A percentile compares a stretch with the other conserved stretches of the same genome.
These are phyloP conservation scores for Neofusicoccum umdonicola DNA, from an alignment of 2,329 filamentous ascomycete genomes.

Conservation along the genomic window DNA sequence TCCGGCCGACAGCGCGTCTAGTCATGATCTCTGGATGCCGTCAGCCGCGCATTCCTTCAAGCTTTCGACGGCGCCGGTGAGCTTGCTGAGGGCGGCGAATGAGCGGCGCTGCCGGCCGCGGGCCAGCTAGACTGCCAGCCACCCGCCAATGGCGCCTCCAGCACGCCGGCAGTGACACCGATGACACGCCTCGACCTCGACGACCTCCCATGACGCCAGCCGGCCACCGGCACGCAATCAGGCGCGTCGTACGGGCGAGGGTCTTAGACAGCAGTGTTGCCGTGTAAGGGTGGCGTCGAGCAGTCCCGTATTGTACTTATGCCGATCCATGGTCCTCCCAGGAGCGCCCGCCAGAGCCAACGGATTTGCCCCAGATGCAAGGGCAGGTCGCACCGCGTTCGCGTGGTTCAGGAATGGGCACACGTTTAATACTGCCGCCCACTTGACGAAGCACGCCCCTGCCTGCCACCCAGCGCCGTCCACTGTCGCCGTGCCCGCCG, in stretches of 20 bases:
- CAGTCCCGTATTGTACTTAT: conserved; percentile 10
- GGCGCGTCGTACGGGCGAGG: conserved; percentile 13
- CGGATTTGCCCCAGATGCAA: conserved; percentile 16
- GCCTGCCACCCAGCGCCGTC: background rate
- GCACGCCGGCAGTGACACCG: conserved; percentile 9
- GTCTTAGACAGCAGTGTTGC: conserved; percentile 11
- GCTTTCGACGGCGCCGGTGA: conserved; percentile 8
- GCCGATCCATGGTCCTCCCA: conserved; percentile 2
- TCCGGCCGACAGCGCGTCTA: background rate
- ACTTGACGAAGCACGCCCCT: conserved; percentile 14
- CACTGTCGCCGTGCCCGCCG: conserved; percentile 3
- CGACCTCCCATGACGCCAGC: conserved; percentile 12
- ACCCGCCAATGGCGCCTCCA: conserved; percentile 12
- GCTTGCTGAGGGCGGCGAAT: conserved; percentile 2
- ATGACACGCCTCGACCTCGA: conserved; percentile 13
- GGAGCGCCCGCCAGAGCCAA: conserved; percentile 8
- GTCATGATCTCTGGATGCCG: conserved; percentile 5
- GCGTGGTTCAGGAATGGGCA: conserved; percentile 17
- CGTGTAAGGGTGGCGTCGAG: conserved; percentile 11
- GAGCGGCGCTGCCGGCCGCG: conserved; percentile 5
- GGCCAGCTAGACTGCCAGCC: conserved; percentile 10
- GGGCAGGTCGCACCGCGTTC: conserved; percentile 18
- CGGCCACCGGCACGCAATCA: conserved; percentile 13
- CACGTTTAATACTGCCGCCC: conserved; percentile 13
- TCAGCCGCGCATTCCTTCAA: conserved; percentile 14